Percentiles rank a stretch among this genome's conserved stretches.
phyloP scores from a whole-genome alignment of 352 stramenopile genomes.

The Halophytophthora polymorphica region DNA sequence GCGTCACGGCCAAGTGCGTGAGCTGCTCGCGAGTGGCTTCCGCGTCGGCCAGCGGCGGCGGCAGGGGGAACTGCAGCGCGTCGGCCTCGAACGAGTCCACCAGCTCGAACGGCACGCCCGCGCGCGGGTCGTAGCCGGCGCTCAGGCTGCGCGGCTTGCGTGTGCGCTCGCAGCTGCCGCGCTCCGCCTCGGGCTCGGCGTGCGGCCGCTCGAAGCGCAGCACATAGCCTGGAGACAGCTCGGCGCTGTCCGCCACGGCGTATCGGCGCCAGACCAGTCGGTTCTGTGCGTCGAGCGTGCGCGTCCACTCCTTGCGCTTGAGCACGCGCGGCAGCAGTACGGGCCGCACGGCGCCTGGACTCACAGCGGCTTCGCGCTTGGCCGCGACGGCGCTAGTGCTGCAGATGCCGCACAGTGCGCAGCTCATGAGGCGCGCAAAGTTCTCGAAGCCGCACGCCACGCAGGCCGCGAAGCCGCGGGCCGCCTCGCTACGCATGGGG shows the following conservation, averaged over 20 bases:
- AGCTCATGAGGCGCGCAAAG: slow-evolving; percentile 32
- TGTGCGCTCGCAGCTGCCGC: slow-evolving; percentile 2
- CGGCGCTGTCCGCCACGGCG: slow-evolving; percentile 15
- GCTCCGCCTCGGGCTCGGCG: slow-evolving; percentile 28
- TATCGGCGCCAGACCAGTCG: slow-evolving; percentile 40
- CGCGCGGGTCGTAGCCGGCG: slow-evolving; percentile 23
- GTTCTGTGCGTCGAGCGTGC: slow-evolving; percentile 28
- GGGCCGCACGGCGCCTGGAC: not conserved
- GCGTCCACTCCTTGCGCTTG: slow-evolving; percentile 52
- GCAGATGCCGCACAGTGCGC: slow-evolving; percentile 35
- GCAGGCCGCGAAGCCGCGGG: slow-evolving; percentile 33
- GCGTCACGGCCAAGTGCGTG: slow-evolving; percentile 16
- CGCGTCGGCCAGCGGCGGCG: slow-evolving; percentile 9
- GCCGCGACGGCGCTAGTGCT: slow-evolving; percentile 1
- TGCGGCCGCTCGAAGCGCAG: slow-evolving; percentile 28
- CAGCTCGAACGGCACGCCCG: slow-evolving; percentile 28
- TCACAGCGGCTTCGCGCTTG: not conserved
- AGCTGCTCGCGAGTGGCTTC: slow-evolving; percentile 24
- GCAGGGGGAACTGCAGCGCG: slow-evolving; percentile 23
- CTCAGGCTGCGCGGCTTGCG: slow-evolving; percentile 20
- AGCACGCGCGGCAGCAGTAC: slow-evolving; percentile 9
- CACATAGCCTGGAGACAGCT: slow-evolving; percentile 30
- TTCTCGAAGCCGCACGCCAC: slow-evolving; percentile 52
- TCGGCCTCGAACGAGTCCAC: slow-evolving; percentile 23
- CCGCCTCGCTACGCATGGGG: slow-evolving; percentile 28